Base-by-base conservation (phyloP, 31 red algal genomes). In the Bonnemaisonia californica region DNA sequence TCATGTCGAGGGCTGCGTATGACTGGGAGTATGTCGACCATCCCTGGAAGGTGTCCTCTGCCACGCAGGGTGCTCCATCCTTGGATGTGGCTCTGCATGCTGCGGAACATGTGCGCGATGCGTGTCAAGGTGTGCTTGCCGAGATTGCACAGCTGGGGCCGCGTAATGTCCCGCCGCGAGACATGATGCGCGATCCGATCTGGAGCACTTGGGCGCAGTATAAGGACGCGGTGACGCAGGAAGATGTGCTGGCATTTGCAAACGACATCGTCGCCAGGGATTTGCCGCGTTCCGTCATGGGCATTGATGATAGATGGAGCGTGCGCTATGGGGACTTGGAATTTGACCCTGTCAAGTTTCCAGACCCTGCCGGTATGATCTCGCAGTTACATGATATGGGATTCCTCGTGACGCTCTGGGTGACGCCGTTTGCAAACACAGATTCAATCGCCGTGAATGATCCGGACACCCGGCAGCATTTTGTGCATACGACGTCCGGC, bases 131-230 rank as follows among this genome's bases (percentile, higher is more conserved):
- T 23, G 68, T 63, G 19, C 33, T 87, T 11, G 27, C 35, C 9
- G n/a, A 74, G 29, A 3, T 90, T 33, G 42, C 74, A 4, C 34
- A 62, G 1, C 63, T 48, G 60, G 94, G 84, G 1, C 57, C 62
- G 29, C 66, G 77, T 29, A 67, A 72, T 2, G 37, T 57, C 54
- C 79, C 89, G 5, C 56, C 69, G 23, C 23, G 35, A 2, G 16
- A 64, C 27, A 57, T 92, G 84, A 74, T 97, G 62, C 55, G 82
- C 36, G 4, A 89, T 56, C 94, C 94, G 12, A 97, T 97, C 30
- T 97, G 94, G 94, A 97, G 89, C 60, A 97, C 94, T 45, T 97
- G 94, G 94, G 94, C 94, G 36, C 45, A 74, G 3, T 97, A 85
- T 69, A 97, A 97, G 55, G 74, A 82, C 71, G 84, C 81, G 11